Percentiles rank a stretch among this genome's conserved stretches.
Conservation (phyloP, 257 asterid genomes). For the Schizonepeta tenuifolia region DNA sequence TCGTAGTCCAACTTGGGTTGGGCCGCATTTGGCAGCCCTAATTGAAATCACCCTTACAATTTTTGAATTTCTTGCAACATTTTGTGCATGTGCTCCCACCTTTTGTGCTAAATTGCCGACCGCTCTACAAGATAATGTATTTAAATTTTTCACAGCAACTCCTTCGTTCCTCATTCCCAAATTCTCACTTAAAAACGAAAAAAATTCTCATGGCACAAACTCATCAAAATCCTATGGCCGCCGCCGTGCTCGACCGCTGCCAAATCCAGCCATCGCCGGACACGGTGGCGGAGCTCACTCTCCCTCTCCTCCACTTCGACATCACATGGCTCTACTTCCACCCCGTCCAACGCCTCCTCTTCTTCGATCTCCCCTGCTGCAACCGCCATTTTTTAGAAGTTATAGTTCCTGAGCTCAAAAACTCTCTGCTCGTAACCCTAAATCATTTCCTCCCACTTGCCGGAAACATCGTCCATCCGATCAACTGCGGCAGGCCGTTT, state of each 20-base stretch:
- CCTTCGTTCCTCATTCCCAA: not conserved
- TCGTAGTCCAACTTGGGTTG: too few species aligned
- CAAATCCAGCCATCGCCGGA: conserved; percentile 49
- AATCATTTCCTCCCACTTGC: conserved; percentile 54
- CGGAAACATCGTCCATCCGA: conserved; percentile 44
- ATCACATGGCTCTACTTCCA: conserved; percentile 48
- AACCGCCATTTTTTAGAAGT: conserved; percentile 27
- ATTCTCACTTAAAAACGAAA: not conserved
- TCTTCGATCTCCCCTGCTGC: conserved; percentile 47
- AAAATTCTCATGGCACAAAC: not conserved
- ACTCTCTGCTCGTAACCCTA: conserved; percentile 37
- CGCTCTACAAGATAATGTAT: not conserved
- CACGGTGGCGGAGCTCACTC: conserved; percentile 40
- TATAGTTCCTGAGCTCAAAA: conserved; percentile 38
- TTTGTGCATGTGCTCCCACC: not conserved
- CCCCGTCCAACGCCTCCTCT: conserved; percentile 51
- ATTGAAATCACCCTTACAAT: not conserved
- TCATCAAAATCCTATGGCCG: conserved; percentile 23
- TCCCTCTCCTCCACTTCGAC: conserved; percentile 58
- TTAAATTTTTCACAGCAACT: not conserved
- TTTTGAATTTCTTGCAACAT: not conserved
- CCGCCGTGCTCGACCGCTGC: conserved; percentile 50
- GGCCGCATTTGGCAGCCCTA: not conserved
- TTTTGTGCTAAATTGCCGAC: not conserved
- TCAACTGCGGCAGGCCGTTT: conserved; percentile 39